Evolutionary conservation across 208 protist genomes (phyloP).

Genomic region (Leishmania tropica): DNA sequence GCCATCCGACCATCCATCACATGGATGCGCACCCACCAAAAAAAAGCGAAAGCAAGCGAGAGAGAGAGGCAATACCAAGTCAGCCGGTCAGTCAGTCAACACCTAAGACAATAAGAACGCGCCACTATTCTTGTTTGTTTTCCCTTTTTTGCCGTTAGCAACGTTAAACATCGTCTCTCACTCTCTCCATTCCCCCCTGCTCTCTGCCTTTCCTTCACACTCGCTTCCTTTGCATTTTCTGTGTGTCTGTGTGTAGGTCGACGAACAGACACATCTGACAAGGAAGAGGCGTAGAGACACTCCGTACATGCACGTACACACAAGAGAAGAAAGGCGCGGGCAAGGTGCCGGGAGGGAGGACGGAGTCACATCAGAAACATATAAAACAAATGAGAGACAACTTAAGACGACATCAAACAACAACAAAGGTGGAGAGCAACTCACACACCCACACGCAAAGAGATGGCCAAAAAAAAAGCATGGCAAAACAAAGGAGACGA

Average conservation of each 20-base stretch:
- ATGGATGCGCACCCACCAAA: neutral
- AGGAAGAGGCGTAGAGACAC: neutral
- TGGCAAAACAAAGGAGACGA: constrained; percentile 4
- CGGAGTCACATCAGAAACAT: neutral
- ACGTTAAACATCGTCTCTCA: neutral
- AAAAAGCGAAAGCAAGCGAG: neutral
- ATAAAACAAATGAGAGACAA: constrained; percentile 3
- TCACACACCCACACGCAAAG: neutral
- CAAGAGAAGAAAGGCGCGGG: neutral
- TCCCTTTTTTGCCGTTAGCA: neutral
- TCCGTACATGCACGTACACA: neutral
- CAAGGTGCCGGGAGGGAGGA: neutral
- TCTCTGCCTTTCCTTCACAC: neutral
- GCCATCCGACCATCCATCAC: neutral
- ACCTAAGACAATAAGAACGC: neutral
- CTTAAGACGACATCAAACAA: constrained; percentile 2
- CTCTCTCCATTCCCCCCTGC: neutral
- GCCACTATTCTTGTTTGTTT: neutral
- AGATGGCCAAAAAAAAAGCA: constrained; percentile 7
- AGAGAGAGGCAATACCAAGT: neutral
- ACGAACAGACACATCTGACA: neutral
- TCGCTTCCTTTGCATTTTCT: neutral
- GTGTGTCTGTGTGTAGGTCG: neutral
- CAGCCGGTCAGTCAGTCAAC: neutral
- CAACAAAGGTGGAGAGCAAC: neutral